Evolutionary conservation across 108 stramenopile genomes (phyloP).

Genomic region (Craspedostauros australis): DNA sequence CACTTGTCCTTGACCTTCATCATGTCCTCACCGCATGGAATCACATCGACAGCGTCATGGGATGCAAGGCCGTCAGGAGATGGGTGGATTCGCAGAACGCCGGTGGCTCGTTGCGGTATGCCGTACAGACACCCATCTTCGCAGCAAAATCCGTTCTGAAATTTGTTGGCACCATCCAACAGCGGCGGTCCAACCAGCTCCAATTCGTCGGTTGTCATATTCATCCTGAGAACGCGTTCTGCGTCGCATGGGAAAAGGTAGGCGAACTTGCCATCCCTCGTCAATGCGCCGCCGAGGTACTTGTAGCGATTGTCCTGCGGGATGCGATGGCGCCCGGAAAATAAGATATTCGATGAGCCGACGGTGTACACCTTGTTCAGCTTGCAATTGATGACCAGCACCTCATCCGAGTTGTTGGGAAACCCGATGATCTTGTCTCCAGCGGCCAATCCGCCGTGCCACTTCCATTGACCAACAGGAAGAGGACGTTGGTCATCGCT

Average conservation of each 20-base stretch:
- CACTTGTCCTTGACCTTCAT: constrained; percentile 56
- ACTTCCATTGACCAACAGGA: constrained; percentile 56
- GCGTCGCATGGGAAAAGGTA: constrained; percentile 64
- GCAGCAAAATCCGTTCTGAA: constrained; percentile 58
- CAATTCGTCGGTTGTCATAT: constrained; percentile 46
- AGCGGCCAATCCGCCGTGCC: constrained; percentile 65
- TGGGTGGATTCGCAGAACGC: constrained; percentile 49
- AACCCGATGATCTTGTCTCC: constrained; percentile 56
- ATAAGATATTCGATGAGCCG: constrained; percentile 32
- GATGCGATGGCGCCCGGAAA: constrained; percentile 56
- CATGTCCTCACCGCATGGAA: constrained; percentile 56
- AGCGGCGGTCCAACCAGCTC: constrained; percentile 40
- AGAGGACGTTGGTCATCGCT: constrained; percentile 17
- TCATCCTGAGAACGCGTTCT: constrained; percentile 42
- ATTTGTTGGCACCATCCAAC: constrained; percentile 65
- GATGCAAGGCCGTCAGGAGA: constrained; percentile 17
- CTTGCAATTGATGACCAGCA: constrained; percentile 47
- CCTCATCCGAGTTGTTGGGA: constrained; percentile 55
- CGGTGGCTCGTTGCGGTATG: constrained; percentile 53
- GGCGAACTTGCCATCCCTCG: constrained; percentile 34
- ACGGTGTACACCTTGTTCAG: constrained; percentile 34
- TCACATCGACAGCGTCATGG: constrained; percentile 49
- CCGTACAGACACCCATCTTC: constrained; percentile 62
- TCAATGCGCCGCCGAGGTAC: constrained; percentile 61
- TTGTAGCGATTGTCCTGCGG: constrained; percentile 63